Evolutionary conservation across 176 grass and related monocot species (phyloP).

Genomic region (Cymbopogon citratus): DNA sequence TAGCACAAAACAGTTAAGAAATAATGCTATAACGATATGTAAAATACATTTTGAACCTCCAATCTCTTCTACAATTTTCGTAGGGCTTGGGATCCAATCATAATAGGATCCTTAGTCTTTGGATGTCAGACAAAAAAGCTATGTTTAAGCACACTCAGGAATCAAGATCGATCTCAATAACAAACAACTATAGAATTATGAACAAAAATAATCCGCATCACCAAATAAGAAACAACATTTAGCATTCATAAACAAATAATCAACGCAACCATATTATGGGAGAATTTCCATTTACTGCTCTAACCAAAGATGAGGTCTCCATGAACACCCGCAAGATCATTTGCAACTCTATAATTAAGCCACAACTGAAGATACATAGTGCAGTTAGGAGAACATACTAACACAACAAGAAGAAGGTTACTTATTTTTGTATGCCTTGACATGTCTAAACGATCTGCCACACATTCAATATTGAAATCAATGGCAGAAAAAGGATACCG

Average conservation of each 20-base stretch:
- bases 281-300: no score
- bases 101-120: background rate
- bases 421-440: background rate
- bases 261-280: no score
- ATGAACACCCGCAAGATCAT: no score
- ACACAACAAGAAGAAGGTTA: background rate
- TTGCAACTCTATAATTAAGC: no score
- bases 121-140: background rate
- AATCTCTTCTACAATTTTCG: no score
- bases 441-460: background rate
- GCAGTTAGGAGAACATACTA: background rate
- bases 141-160: background rate
- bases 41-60: background rate
- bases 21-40: background rate
- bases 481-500: background rate
- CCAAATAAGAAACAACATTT: background rate
- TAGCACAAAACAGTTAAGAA: background rate
- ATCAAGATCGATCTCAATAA: background rate
- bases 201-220: background rate
- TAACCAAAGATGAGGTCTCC: no score
- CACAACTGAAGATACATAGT: background rate
- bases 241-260: no score
- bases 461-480: background rate
- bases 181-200: background rate
- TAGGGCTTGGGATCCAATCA: background rate